Percentiles rank a stretch among this genome's conserved stretches.
phyloP scores from a whole-genome alignment of 345 rosid genomes.

The Garcia nutans region DNA sequence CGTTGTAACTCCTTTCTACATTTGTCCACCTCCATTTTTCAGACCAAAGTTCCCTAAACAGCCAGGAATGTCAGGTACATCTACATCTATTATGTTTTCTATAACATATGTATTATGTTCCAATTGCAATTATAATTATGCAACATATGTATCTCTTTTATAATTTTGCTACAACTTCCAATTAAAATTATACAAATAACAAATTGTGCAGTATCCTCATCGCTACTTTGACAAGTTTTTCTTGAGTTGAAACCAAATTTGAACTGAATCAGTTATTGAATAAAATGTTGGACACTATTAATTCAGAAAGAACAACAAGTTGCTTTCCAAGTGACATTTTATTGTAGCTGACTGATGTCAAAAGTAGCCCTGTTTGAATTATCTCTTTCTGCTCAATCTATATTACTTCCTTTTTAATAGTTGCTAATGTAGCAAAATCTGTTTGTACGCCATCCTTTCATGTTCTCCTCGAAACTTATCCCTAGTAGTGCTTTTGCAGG shows the following conservation, averaged over 20 bases:
- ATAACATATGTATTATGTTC: background rate
- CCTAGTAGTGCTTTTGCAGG: slow-evolving; percentile 45
- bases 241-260: background rate
- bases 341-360: background rate
- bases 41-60: slow-evolving; percentile 84
- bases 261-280: background rate
- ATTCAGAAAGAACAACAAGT: background rate
- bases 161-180: background rate
- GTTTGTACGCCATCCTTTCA: background rate
- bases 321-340: background rate
- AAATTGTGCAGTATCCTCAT: background rate
- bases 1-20: slow-evolving; percentile 85
- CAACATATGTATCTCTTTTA: background rate
- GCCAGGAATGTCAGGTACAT: slow-evolving; percentile 82
- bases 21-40: slow-evolving; percentile 97
- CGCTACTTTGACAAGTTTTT: background rate
- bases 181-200: background rate
- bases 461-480: slow-evolving; percentile 16
- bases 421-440: background rate
- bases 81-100: background rate
- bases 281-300: background rate
- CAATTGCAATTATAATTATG: background rate
- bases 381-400: background rate
- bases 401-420: background rate
- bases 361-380: background rate